Conservation (phyloP, 495 filamentous ascomycete species). For the Neurospora sp. region DNA sequence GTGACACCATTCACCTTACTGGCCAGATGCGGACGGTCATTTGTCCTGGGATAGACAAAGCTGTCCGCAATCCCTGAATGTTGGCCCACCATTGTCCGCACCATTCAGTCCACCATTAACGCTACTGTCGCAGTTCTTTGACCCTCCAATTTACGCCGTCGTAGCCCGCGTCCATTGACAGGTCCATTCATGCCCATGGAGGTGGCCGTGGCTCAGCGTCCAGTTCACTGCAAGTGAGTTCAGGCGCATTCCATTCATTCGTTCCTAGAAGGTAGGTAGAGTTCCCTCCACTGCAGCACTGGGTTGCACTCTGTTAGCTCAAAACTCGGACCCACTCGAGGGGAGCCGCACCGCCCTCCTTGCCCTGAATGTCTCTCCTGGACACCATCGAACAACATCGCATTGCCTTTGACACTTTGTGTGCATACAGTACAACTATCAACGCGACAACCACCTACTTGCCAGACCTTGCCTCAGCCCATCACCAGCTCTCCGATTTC, state of each 20-base stretch:
- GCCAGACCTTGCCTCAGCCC: constrained; percentile 8
- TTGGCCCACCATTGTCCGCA: neutral
- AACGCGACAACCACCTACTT: neutral
- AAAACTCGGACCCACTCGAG: constrained; percentile 18
- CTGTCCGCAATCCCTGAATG: neutral
- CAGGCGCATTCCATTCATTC: neutral
- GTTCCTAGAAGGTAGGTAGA: neutral
- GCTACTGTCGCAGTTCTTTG: neutral
- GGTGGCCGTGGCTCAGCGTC: neutral
- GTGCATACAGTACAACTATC: constrained; percentile 8
- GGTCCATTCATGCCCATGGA: neutral
- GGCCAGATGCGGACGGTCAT: neutral
- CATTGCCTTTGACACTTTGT: constrained; percentile 5
- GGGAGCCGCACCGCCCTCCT: constrained; percentile 23
- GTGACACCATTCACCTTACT: neutral
- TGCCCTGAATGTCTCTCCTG: constrained; percentile 19
- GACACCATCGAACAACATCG: constrained; percentile 10
- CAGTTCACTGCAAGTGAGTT: neutral
- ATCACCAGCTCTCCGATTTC: constrained; percentile 8
- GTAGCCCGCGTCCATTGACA: neutral
- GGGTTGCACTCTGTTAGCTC: neutral
- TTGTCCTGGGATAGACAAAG: neutral
- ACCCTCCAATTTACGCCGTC: neutral
- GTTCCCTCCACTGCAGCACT: neutral
- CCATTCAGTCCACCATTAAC: neutral